A percentile compares a stretch with the other conserved stretches of the same genome.
These are phyloP conservation scores for Leccinum subspadiceum DNA, from an alignment of 1,284 basidiomycete genomes.

Conservation along the genomic window DNA sequence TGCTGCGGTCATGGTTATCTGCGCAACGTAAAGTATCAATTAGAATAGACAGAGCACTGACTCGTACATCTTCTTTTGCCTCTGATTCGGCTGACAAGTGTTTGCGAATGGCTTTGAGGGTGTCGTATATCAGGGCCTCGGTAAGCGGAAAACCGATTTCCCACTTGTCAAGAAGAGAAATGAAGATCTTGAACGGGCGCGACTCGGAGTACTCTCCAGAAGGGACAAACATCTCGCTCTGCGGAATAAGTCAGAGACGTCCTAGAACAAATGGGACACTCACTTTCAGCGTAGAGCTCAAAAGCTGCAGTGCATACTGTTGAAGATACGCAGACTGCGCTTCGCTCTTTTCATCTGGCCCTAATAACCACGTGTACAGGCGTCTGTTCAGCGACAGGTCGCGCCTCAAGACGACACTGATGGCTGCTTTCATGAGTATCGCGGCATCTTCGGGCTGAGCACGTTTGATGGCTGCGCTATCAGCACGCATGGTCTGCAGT, in stretches of 20 bases:
- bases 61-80: slow-evolving; percentile 61
- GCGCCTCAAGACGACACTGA: slow-evolving; percentile 82
- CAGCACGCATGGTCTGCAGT: slow-evolving; percentile 68
- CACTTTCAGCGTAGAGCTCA: slow-evolving; percentile 69
- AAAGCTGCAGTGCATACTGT: slow-evolving; percentile 64
- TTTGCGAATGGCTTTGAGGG: slow-evolving; percentile 70
- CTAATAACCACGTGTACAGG: slow-evolving; percentile 91
- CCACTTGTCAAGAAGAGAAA: slow-evolving; percentile 95
- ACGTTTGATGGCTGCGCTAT: slow-evolving; percentile 67
- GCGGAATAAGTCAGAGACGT: slow-evolving; percentile 4
- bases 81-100: slow-evolving; percentile 51
- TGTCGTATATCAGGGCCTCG: slow-evolving; percentile 75
- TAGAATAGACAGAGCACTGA: slow-evolving; percentile 5
- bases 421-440: slow-evolving; percentile 78
- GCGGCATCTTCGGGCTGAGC: slow-evolving; percentile 65
- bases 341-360: slow-evolving; percentile 74
- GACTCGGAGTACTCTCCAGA: slow-evolving; percentile 72
- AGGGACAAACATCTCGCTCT: slow-evolving; percentile 75
- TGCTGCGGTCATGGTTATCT: slow-evolving; percentile 83
- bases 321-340: slow-evolving; percentile 72
- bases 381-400: slow-evolving; percentile 93
- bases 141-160: slow-evolving; percentile 88
- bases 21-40: slow-evolving; percentile 11
- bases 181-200: slow-evolving; percentile 92
- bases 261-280: slow-evolving; percentile 10